Evolutionary conservation across 345 rosid genomes (phyloP).

Genomic region (Erucastrum elatum): DNA sequence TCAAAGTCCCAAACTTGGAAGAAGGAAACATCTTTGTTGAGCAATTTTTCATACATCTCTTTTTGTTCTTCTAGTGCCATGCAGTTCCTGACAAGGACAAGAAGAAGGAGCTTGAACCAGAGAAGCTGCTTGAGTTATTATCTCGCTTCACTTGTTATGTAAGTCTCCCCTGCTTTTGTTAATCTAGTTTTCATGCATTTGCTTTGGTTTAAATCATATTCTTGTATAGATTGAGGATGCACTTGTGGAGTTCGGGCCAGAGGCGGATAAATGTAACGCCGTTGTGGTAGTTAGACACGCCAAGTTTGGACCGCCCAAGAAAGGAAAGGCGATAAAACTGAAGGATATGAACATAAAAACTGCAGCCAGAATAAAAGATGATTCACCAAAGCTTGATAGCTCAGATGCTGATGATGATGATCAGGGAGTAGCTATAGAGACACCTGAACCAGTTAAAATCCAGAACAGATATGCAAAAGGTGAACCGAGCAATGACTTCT

Average conservation of each 20-base stretch:
- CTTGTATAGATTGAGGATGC: constrained; percentile 64
- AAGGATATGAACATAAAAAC: constrained; percentile 40
- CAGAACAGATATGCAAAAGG: constrained; percentile 52
- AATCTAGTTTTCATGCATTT: not conserved
- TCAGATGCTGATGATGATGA: constrained; percentile 23
- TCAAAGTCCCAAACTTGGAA: not conserved
- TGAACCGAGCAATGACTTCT: constrained; percentile 45
- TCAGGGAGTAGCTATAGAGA: constrained; percentile 13
- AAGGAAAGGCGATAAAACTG: constrained; percentile 50
- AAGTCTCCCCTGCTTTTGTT: constrained; percentile 4
- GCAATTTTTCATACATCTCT: not conserved
- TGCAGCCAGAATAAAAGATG: constrained; percentile 24
- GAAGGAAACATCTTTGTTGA: not conserved
- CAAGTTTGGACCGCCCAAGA: constrained; percentile 74
- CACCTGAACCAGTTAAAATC: constrained; percentile 1
- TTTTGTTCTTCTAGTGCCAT: constrained; percentile 51
- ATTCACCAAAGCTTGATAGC: constrained; percentile 17
- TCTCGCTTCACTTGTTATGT: constrained; percentile 63
- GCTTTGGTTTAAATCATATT: not conserved
- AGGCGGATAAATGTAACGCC: constrained; percentile 59
- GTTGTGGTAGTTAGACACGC: constrained; percentile 64
- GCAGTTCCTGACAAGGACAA: constrained; percentile 52
- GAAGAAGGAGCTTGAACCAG: constrained; percentile 49
- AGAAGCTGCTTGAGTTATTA: constrained; percentile 63
- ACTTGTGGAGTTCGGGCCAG: constrained; percentile 69